Evolutionary conservation across 192 early-diverging fungal genomes (phyloP).

Genomic region (Glomus cerebriforme): DNA sequence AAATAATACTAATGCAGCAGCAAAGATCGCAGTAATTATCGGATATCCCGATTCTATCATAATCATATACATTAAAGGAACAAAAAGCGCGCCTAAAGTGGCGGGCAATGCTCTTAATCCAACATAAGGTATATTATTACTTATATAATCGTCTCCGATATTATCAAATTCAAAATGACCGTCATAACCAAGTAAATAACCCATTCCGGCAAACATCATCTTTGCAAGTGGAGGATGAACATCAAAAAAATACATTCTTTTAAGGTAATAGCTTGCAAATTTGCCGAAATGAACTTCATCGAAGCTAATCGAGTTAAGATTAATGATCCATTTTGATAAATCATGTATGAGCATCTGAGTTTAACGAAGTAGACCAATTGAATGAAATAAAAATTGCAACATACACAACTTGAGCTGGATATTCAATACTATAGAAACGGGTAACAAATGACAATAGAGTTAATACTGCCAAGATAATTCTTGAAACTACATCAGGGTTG

Average conservation of each 20-base stretch:
- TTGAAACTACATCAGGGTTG: background rate
- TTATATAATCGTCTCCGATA: slow-evolving; percentile 89
- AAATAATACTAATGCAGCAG: slow-evolving; percentile 79
- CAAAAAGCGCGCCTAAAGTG: slow-evolving; percentile 72
- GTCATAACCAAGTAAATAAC: slow-evolving; percentile 88
- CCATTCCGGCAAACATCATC: slow-evolving; percentile 81
- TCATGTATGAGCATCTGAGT: too few species aligned
- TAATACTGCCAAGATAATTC: slow-evolving; percentile 34
- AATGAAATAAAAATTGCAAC: slow-evolving; percentile 11
- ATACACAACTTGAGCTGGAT: slow-evolving; percentile 76
- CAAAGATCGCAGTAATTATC: slow-evolving; percentile 68
- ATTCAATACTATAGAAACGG: slow-evolving; percentile 69
- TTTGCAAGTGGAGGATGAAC: slow-evolving; percentile 97
- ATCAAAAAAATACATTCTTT: slow-evolving; percentile 91
- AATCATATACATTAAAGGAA: slow-evolving; percentile 79
- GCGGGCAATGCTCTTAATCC: slow-evolving; percentile 80
- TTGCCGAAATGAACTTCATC: slow-evolving; percentile 99
- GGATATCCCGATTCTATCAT: slow-evolving; percentile 89
- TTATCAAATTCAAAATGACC: slow-evolving; percentile 94
- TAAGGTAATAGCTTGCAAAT: slow-evolving; percentile 92
- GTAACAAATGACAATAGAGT: slow-evolving; percentile 57
- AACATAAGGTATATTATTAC: slow-evolving; percentile 89
- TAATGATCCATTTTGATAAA: background rate
- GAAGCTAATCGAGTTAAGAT: slow-evolving; percentile 60
- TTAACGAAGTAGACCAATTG: background rate